phyloP scores from a whole-genome alignment of 1,284 basidiomycete species.

The Ustilago trichophora region DNA sequence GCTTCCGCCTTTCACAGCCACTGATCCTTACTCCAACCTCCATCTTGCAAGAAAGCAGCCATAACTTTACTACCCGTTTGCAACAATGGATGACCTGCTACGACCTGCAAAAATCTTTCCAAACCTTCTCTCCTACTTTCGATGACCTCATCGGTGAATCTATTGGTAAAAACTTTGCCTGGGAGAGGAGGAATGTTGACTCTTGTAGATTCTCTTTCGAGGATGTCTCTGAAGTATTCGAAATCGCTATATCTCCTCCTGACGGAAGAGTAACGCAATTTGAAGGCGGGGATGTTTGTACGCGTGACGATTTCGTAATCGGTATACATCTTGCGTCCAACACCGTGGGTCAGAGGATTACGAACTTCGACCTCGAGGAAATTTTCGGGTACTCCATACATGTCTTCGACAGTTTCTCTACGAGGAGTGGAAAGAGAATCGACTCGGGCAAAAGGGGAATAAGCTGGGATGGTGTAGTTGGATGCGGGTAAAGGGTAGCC shows the following conservation, averaged over 20 bases:
- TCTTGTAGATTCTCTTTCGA: constrained; percentile 93
- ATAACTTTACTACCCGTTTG: constrained; percentile 99
- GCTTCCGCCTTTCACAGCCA: constrained; percentile 47
- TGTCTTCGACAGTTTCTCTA: constrained; percentile 77
- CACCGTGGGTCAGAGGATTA: constrained; percentile 91
- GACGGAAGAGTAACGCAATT: constrained; percentile 91
- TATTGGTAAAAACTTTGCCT: constrained; percentile 76
- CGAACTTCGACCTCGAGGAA: constrained; percentile 98
- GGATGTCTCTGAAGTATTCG: constrained; percentile 96
- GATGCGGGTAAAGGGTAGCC: constrained; percentile 51
- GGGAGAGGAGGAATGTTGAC: constrained; percentile 97
- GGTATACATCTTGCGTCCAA: constrained; percentile 90
- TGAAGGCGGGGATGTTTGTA: constrained; percentile 99
- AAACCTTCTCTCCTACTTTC: constrained; percentile 89
- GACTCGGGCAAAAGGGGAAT: constrained; percentile 64
- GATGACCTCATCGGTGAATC: constrained; percentile 97
- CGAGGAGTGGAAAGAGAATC: constrained; percentile 52
- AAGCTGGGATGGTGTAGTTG: constrained; percentile 50
- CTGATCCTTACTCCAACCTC: constrained; percentile 58
- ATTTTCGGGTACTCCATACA: constrained; percentile 88
- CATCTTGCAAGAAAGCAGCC: constrained; percentile 87
- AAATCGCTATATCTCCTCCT: constrained; percentile 97
- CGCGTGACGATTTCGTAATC: constrained; percentile 98
- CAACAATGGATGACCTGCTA: constrained; percentile 93
- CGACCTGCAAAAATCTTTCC: constrained; percentile 93